Evolutionary conservation across 2,329 filamentous ascomycete species (phyloP).

Genomic region (Thielaviopsis musarum): DNA sequence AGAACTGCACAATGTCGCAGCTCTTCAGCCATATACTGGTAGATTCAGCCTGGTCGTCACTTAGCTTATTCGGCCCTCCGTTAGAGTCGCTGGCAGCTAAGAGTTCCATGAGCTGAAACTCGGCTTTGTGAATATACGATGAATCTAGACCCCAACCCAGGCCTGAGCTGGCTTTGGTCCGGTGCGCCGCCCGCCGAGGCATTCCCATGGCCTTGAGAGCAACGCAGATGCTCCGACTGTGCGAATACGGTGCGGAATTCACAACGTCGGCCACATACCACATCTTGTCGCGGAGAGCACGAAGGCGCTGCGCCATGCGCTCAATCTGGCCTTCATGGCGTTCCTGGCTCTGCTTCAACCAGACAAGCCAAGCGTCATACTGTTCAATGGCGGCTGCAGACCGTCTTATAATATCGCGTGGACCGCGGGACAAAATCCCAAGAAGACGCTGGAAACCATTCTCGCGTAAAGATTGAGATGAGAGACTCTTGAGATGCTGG

Average conservation of each 20-base stretch:
- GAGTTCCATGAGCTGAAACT: conserved; percentile 73
- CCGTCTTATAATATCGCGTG: conserved; percentile 50
- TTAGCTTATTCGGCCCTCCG: conserved; percentile 84
- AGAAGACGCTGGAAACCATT: conserved; percentile 56
- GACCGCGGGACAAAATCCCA: conserved; percentile 57
- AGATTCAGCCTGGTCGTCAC: conserved; percentile 84
- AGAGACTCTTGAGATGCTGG: conserved; percentile 50
- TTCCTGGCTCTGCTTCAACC: conserved; percentile 68
- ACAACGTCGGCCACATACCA: conserved; percentile 95
- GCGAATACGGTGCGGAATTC: conserved; percentile 75
- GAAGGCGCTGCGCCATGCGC: conserved; percentile 55
- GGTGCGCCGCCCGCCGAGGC: conserved; percentile 31
- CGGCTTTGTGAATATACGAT: conserved; percentile 61
- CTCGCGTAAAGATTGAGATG: conserved; percentile 42
- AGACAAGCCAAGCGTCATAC: conserved; percentile 67
- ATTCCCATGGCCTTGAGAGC: conserved; percentile 83
- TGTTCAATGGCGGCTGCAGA: conserved; percentile 59
- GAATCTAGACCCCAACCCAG: conserved; percentile 32
- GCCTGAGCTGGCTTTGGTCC: conserved; percentile 14
- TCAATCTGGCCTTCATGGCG: conserved; percentile 59
- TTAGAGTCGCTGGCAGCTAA: conserved; percentile 69
- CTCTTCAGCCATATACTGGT: conserved; percentile 69
- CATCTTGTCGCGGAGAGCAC: conserved; percentile 82
- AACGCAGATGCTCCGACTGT: conserved; percentile 68
- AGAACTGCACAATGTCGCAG: conserved; percentile 79